Conservation (phyloP, 768 basidiomycete species). For the Tylopilus subfusipes region DNA sequence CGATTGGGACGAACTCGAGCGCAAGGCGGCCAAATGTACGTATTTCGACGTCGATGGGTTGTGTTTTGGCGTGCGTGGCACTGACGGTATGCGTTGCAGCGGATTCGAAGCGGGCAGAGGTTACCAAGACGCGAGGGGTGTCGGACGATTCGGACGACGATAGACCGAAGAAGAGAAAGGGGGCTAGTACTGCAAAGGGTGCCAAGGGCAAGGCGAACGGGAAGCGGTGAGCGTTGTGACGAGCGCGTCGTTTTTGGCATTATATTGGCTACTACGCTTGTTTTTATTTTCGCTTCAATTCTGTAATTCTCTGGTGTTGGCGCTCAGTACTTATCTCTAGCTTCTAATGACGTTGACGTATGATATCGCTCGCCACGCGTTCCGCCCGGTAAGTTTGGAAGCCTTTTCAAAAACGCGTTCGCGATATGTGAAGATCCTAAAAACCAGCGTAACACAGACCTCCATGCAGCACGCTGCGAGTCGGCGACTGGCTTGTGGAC, state of each 20-base stretch:
- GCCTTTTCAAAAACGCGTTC: no score
- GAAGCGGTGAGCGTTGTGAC: slow-evolving; percentile 32
- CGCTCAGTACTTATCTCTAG: no score
- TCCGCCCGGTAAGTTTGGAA: no score
- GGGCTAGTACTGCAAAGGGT: slow-evolving; percentile 16
- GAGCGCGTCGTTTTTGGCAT: neutral
- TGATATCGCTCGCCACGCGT: no score
- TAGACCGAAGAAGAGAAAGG: slow-evolving; percentile 45
- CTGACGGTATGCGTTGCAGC: slow-evolving; percentile 30
- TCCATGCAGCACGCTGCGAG: no score
- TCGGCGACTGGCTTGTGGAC: no score
- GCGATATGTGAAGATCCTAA: no score
- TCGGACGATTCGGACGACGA: slow-evolving; percentile 54
- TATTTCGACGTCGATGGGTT: neutral
- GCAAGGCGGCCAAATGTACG: slow-evolving; percentile 84
- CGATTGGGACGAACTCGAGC: slow-evolving; percentile 95
- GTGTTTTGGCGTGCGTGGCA: neutral
- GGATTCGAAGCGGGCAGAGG: slow-evolving; percentile 47
- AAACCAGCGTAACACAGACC: no score
- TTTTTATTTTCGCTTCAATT: neutral
- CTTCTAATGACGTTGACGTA: no score
- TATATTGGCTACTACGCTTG: neutral
- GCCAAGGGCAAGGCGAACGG: slow-evolving; percentile 41
- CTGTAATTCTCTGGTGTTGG: neutral
- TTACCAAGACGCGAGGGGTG: slow-evolving; percentile 37